Conservation (phyloP, 306 rosid species). For the Cicer chorassanicum region DNA sequence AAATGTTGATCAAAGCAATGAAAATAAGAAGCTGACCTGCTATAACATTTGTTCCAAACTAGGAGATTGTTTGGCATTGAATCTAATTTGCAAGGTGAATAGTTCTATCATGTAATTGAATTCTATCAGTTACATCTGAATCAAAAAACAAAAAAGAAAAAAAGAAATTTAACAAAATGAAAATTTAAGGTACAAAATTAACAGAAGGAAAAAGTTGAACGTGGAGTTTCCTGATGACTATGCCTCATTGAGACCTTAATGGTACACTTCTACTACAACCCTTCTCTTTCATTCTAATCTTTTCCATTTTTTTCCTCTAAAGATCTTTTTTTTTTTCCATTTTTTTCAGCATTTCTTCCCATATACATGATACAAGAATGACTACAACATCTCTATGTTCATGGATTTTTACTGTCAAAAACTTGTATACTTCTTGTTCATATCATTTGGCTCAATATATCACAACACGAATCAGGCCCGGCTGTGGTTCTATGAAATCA, state of each 20-base stretch:
- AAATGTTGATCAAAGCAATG: background rate
- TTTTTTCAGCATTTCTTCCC: slow-evolving; percentile 58
- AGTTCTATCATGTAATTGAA: slow-evolving; percentile 72
- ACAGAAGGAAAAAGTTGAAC: slow-evolving; percentile 56
- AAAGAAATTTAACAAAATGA: slow-evolving; percentile 53
- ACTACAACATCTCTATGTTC: slow-evolving; percentile 63
- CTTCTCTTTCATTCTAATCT: slow-evolving; percentile 53
- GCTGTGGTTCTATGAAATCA: slow-evolving; percentile 83
- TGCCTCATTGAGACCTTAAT: slow-evolving; percentile 58
- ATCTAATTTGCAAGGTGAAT: slow-evolving; percentile 51
- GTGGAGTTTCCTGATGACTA: slow-evolving; percentile 58
- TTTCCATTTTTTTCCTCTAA: slow-evolving; percentile 40
- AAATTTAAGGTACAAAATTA: slow-evolving; percentile 73
- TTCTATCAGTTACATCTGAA: slow-evolving; percentile 79
- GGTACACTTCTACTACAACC: slow-evolving; percentile 63
- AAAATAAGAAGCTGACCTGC: background rate
- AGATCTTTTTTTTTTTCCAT: slow-evolving; percentile 5
- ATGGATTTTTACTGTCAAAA: slow-evolving; percentile 60
- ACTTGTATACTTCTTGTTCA: slow-evolving; percentile 65
- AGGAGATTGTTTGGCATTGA: slow-evolving; percentile 42
- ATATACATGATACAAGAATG: slow-evolving; percentile 86
- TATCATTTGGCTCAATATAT: slow-evolving; percentile 62
- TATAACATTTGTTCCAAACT: slow-evolving; percentile 18
- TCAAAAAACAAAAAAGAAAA: slow-evolving; percentile 28
- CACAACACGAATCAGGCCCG: slow-evolving; percentile 88